A percentile compares a stretch with the other conserved stretches of the same genome.
phyloP scores from a whole-genome alignment of 345 rosid species.

The Cardamine chenopodiifolia region DNA sequence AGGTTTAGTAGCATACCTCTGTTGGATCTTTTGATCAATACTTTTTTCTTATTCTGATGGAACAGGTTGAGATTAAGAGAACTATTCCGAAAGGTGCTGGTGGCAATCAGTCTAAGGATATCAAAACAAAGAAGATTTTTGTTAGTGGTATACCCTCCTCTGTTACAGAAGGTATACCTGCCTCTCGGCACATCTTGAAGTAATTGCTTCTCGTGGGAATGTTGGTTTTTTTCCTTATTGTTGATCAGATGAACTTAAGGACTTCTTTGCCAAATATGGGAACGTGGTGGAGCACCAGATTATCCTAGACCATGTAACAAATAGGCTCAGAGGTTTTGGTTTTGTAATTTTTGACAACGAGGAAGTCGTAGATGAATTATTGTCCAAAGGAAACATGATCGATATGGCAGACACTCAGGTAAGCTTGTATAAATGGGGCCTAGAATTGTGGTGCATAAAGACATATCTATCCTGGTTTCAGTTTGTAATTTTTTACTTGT shows the following conservation, averaged over 20 bases:
- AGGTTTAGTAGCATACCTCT: not conserved
- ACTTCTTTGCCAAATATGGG: slow-evolving; percentile 81
- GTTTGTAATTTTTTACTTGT: not conserved
- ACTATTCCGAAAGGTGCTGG: slow-evolving; percentile 86
- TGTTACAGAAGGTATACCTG: slow-evolving; percentile 67
- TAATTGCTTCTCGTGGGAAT: not conserved
- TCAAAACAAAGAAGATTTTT: slow-evolving; percentile 88
- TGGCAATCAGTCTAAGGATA: slow-evolving; percentile 60
- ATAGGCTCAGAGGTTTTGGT: slow-evolving; percentile 90
- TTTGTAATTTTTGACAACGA: slow-evolving; percentile 88
- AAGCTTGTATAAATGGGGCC: slow-evolving; percentile 46
- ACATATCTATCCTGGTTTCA: slow-evolving; percentile 10
- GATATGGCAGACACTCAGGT: slow-evolving; percentile 96
- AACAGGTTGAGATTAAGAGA: slow-evolving; percentile 91
- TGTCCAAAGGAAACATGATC: slow-evolving; percentile 87
- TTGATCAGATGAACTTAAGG: slow-evolving; percentile 73
- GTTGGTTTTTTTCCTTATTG: slow-evolving; percentile 4
- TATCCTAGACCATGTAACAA: slow-evolving; percentile 88
- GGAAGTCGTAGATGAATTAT: slow-evolving; percentile 75
- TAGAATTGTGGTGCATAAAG: slow-evolving; percentile 1
- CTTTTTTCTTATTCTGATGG: not conserved
- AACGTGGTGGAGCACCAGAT: slow-evolving; percentile 81
- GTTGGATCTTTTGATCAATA: not conserved
- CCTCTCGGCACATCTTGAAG: not conserved
- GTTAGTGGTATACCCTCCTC: slow-evolving; percentile 88